phyloP scores from a whole-genome alignment of 2,329 filamentous ascomycete genomes.

The Tolypocladium tropicale region DNA sequence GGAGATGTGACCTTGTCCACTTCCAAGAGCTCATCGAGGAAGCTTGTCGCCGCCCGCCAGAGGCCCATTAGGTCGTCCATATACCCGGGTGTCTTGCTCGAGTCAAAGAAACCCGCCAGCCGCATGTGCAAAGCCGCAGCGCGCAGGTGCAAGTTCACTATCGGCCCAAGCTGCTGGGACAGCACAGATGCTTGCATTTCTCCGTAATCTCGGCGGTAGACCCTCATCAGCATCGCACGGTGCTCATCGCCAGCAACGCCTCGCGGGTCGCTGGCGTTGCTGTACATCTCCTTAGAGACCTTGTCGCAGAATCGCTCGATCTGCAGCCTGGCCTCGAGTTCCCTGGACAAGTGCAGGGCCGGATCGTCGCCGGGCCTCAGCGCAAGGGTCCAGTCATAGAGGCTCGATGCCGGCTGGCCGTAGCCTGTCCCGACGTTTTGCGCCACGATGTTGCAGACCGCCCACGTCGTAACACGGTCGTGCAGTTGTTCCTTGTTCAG shows the following conservation, averaged over 20 bases:
- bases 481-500: slow-evolving; percentile 70
- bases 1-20: slow-evolving; percentile 38
- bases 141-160: slow-evolving; percentile 56
- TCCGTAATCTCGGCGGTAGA: slow-evolving; percentile 54
- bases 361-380: slow-evolving; percentile 49
- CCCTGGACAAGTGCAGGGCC: slow-evolving; percentile 46
- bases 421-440: slow-evolving; percentile 77
- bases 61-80: slow-evolving; percentile 65
- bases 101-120: slow-evolving; percentile 72
- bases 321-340: slow-evolving; percentile 57
- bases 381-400: slow-evolving; percentile 66
- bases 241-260: slow-evolving; percentile 59
- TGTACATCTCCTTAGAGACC: slow-evolving; percentile 70
- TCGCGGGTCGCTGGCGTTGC: slow-evolving; percentile 62
- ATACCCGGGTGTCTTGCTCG: slow-evolving; percentile 60
- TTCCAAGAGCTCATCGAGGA: slow-evolving; percentile 55
- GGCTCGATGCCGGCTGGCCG: slow-evolving; percentile 67
- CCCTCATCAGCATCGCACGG: slow-evolving; percentile 54
- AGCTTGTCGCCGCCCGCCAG: slow-evolving; percentile 60
- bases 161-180: slow-evolving; percentile 46
- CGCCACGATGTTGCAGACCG: slow-evolving; percentile 74
- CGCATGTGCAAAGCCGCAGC: slow-evolving; percentile 68
- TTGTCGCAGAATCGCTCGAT: slow-evolving; percentile 70
- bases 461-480: slow-evolving; percentile 73
- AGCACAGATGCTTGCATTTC: slow-evolving; percentile 53